Conservation (phyloP, 192 early-diverging fungal genomes). For the Coemansia sp. region DNA sequence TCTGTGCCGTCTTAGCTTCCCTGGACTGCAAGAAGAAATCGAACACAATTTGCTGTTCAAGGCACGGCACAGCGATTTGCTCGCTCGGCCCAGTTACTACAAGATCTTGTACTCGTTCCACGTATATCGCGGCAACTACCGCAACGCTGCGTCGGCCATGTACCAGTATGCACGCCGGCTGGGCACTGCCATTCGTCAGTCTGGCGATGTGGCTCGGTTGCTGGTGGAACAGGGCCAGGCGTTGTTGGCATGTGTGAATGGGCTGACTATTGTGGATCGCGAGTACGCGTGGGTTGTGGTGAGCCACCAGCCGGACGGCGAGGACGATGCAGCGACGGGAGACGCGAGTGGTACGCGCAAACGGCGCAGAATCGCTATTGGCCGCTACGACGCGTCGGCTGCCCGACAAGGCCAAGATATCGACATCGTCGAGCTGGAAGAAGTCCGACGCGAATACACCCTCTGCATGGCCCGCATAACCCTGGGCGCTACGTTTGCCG, state of each 20-base stretch:
- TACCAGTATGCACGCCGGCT: conserved; percentile 55
- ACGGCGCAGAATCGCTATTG: conserved; percentile 36
- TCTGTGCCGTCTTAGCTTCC: conserved; percentile 46
- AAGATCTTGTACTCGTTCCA: conserved; percentile 57
- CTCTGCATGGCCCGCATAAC: conserved; percentile 44
- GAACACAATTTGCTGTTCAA: conserved; percentile 53
- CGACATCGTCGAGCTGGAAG: conserved; percentile 44
- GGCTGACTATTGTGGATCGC: conserved; percentile 43
- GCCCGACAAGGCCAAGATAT: conserved; percentile 31
- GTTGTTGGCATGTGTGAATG: conserved; percentile 44
- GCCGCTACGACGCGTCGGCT: conserved; percentile 20
- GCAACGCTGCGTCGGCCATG: conserved; percentile 56
- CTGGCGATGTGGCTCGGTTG: conserved; percentile 18
- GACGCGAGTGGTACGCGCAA: conserved; percentile 18
- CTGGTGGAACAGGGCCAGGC: conserved; percentile 44
- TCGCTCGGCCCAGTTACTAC: conserved; percentile 42
- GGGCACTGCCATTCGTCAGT: conserved; percentile 11
- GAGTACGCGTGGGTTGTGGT: conserved; percentile 54
- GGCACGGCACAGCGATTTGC: conserved; percentile 50
- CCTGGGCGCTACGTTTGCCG: conserved; percentile 31
- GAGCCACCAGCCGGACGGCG: conserved; percentile 8
- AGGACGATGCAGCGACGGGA: not conserved
- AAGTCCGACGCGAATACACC: conserved; percentile 50
- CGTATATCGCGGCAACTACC: conserved; percentile 55
- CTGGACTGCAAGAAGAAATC: conserved; percentile 49